These are phyloP conservation scores for Botrytis pseudocinerea DNA, from an alignment of 2,329 filamentous ascomycete species.

Conservation along the genomic window DNA sequence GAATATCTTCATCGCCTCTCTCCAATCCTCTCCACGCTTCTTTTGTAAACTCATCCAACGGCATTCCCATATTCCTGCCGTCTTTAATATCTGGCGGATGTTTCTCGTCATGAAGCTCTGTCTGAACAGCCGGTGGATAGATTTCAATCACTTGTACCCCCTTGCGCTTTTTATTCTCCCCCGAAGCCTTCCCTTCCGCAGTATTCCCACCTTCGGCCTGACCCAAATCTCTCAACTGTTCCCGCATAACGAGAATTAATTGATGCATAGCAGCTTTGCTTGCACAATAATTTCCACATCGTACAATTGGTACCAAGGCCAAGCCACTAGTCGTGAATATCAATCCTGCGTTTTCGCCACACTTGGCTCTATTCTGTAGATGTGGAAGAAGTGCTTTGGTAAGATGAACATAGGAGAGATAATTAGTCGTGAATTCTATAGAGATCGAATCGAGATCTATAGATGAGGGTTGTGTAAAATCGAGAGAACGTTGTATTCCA, in stretches of 20 bases:
- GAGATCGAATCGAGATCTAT: conserved; percentile 37
- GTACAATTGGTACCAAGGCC: conserved; percentile 28
- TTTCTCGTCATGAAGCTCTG: conserved; percentile 50
- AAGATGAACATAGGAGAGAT: conserved; percentile 44
- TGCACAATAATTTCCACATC: conserved; percentile 43
- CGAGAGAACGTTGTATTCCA: conserved; percentile 37
- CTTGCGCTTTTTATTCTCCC: conserved; percentile 25
- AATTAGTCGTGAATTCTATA: conserved; percentile 47
- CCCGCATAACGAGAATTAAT: conserved; percentile 46
- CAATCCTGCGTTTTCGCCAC: conserved; percentile 21
- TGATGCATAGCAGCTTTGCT: conserved; percentile 49
- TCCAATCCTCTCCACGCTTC: conserved; percentile 35
- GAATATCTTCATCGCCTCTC: conserved; percentile 29
- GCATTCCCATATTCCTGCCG: conserved; percentile 51
- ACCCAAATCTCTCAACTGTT: conserved; percentile 43
- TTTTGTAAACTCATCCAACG: conserved; percentile 47
- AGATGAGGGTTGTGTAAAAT: conserved; percentile 31
- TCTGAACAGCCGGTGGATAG: conserved; percentile 42
- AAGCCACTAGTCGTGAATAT: conserved; percentile 32
- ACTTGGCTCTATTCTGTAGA: conserved; percentile 20
- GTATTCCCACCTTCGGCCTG: neutral
- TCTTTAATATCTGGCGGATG: conserved; percentile 45
- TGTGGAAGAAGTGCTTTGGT: conserved; percentile 44
- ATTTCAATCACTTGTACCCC: conserved; percentile 46
- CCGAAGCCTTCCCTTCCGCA: neutral